A percentile compares a stretch with the other conserved stretches of the same genome.
Evolutionary conservation across 441 rosid genomes (phyloP).

Genomic region (Cnidoscolus chayamansa): DNA sequence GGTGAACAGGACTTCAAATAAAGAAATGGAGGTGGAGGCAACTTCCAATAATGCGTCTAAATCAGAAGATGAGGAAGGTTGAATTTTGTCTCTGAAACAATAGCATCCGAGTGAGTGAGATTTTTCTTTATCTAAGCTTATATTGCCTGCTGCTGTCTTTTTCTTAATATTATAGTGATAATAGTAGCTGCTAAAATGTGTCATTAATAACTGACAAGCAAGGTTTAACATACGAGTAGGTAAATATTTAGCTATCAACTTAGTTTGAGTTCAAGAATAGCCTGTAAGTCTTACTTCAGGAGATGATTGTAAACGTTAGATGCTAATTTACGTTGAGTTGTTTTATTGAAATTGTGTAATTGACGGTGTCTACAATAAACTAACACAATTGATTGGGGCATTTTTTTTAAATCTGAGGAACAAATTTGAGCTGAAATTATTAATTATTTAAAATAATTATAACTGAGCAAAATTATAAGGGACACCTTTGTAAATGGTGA

Average conservation of each 20-base stretch:
- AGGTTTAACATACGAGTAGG: too few relatives aligned
- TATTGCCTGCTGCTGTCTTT: background rate
- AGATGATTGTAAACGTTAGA: too few relatives aligned
- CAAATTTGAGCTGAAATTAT: too few relatives aligned
- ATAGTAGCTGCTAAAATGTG: too few relatives aligned
- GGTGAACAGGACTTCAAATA: constrained; percentile 11
- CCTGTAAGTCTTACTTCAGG: background rate
- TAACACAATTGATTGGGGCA: background rate
- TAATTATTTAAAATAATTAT: background rate
- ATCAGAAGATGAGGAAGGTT: constrained; percentile 65
- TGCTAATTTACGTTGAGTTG: background rate
- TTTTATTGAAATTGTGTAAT: background rate
- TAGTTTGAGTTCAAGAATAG: background rate
- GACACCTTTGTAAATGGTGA: background rate
- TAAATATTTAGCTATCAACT: too few relatives aligned
- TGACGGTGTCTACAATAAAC: background rate
- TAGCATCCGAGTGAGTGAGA: constrained; percentile 32
- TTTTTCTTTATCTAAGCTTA: background rate
- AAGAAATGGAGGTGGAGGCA: constrained; percentile 16
- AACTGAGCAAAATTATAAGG: background rate
- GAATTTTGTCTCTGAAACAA: constrained; percentile 18
- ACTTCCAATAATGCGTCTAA: constrained; percentile 32
- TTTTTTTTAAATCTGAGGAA: background rate
- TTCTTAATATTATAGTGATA: background rate
- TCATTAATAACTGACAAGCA: background rate